Base-by-base conservation (phyloP, 768 basidiomycete species). In the Phallus indusiatus region DNA sequence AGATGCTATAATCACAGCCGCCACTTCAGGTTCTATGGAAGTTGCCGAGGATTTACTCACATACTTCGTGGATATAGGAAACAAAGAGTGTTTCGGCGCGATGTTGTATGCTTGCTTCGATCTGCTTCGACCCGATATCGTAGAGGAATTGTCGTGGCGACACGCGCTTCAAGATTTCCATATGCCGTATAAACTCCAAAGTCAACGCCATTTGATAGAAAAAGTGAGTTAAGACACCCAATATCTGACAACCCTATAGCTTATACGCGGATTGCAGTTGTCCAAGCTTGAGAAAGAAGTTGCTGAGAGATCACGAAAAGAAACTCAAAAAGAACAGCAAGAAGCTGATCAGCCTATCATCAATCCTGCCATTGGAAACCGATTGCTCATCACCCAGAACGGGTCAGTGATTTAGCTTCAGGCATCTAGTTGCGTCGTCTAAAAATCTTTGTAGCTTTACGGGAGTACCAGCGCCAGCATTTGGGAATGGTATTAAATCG, bases 31-130 rank as follows among this genome's bases (percentile, higher is more conserved):
- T 34, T 85, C 83, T n/a, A 87, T 81, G 1, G 90, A 96, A 59
- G 88, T 98, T 34, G 90, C 94, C 4, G 95, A 99, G 71, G 96
- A 98, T 54, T 78, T 98, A 17, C 77, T 98, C 22, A 86, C 87
- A 4, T 98, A 98, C 77, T 99, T 98, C 69, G 94, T 96, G 59
- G 90, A 93, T 72, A 97, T 99, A 64, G 96, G 96, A 35, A 95
- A 95, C 80, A 94, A 94, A 74, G 96, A 99, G 69, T 95, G 93
- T 72, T 99, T 95, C 71, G 88, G 92, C 0, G 91, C 88, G 1
- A 76, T 88, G 62, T 81, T 98, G 21, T 98, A 85, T 65, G 81
- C 88, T 55, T 96, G 94, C 76, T 99, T 94, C 75, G 95, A 99
- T 73, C 79, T 98, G n/a, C 75, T 98, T 55, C 86, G 91, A 49